Base-by-base conservation (phyloP, 129 eudicot genomes). In the Flaveria robusta region DNA sequence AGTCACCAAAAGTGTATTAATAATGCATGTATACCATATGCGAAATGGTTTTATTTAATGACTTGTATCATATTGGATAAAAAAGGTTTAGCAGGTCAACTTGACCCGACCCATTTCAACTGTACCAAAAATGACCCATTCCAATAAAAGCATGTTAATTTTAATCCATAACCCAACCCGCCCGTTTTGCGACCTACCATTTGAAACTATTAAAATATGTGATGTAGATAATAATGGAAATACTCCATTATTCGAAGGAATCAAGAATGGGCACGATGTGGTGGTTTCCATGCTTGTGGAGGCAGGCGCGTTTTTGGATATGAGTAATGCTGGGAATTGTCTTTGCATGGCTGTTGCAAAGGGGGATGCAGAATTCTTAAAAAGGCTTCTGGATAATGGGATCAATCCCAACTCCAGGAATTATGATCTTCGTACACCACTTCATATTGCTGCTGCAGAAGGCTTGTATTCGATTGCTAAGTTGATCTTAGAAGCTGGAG, bases 341-440 rank as follows among this genome's bases (percentile, higher is more conserved):
- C 80, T 90, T 43, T 90, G 87, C 70, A 76, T 77, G 82, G 81
- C 84, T 39, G 88, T 86, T 79, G 86, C 85, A 67, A 77, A 77
- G 20, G 79, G 83, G 65, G 88, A 88, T n/a, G 6, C 66, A 7
- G 88, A 84, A 7, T 80, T 85, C 37, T n/a, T 90, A n/a, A 80
- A 39, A 47, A 72, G 86, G 76, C 70, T 84, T 70, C 54, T 86
- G 82, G 75, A 58, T 0, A 71, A 81, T 72, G 96, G 96, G 13
- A 77, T 81, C 22, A 78, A 90, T 82, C 90, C 96, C 4, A 90
- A 87, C 77, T 84, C 91, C 43, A 77, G 79, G 73, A 82, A 87
- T 66, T 90, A 90, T 77, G 91, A 90, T 58, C 86, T 65, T 23
- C 86, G 89, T 68, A 87, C 90, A 5, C 92, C 96, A 58, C 89